Percentiles rank a stretch among this genome's conserved stretches.
Conservation (phyloP, 2,329 filamentous ascomycete genomes). For the Talaromyces sp. region DNA sequence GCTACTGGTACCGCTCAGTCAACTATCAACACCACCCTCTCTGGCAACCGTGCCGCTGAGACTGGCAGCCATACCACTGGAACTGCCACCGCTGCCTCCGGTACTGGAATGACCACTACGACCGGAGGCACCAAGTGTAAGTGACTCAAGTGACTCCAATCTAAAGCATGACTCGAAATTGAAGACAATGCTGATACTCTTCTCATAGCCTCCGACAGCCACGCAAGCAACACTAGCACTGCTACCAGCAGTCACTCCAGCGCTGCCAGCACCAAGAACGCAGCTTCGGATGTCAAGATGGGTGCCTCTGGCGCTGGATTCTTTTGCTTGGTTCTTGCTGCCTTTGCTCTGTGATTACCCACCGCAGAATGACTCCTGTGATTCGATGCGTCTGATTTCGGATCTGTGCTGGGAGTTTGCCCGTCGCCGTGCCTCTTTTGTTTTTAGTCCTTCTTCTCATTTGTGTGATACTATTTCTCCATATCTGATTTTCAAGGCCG, state of each 20-base stretch:
- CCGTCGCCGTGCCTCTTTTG: background rate
- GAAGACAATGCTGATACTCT: conserved; percentile 1
- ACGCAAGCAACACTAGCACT: conserved; percentile 14
- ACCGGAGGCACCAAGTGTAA: conserved; percentile 11
- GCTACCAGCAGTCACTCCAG: conserved; percentile 22
- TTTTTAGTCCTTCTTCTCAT: background rate
- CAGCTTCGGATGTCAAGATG: conserved; percentile 35
- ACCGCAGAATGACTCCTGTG: background rate
- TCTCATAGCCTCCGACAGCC: conserved; percentile 17
- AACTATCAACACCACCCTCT: conserved; percentile 24
- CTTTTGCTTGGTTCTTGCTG: conserved; percentile 39
- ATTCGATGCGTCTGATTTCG: background rate
- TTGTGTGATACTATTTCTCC: background rate
- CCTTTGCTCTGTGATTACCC: conserved; percentile 42
- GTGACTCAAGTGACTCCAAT: conserved; percentile 1
- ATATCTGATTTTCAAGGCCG: background rate
- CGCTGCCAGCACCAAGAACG: conserved; percentile 29
- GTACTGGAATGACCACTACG: background rate
- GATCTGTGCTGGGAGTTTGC: background rate
- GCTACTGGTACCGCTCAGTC: conserved; percentile 24
- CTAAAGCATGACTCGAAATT: background rate
- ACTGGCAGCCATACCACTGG: conserved; percentile 12
- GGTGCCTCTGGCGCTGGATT: conserved; percentile 39
- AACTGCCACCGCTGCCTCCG: conserved; percentile 16
- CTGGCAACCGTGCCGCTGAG: conserved; percentile 3